Conservation (phyloP, 176 grass and related monocot species). For the Panicum miliaceum region DNA sequence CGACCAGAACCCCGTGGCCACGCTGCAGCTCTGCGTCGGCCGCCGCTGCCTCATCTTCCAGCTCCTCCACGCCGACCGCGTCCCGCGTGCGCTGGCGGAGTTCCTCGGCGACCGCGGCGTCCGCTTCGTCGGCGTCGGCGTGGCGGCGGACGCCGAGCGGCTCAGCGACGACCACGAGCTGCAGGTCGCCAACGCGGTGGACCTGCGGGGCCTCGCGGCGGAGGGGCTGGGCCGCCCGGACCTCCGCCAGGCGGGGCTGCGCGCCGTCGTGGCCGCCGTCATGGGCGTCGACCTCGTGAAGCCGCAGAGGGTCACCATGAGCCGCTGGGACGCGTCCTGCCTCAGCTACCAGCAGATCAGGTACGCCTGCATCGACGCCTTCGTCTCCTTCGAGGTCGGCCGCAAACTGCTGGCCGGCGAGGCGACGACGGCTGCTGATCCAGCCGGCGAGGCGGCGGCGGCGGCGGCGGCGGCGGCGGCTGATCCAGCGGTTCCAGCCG, state of each 20-base stretch:
- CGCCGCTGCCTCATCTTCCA: constrained; percentile 76
- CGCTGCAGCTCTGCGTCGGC: constrained; percentile 72
- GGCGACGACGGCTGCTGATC: neutral
- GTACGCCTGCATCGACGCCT: constrained; percentile 66
- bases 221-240: constrained; percentile 32
- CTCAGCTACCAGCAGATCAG: constrained; percentile 53
- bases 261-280: constrained; percentile 36
- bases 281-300: constrained; percentile 44
- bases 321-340: constrained; percentile 55
- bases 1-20: constrained; percentile 50
- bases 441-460: neutral
- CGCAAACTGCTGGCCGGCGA: constrained; percentile 41
- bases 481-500: neutral
- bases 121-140: constrained; percentile 64
- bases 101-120: constrained; percentile 51
- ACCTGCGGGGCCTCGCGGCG: constrained; percentile 54
- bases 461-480: neutral
- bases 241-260: constrained; percentile 41
- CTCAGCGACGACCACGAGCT: constrained; percentile 46
- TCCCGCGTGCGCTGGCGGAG: constrained; percentile 32
- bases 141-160: constrained; percentile 41
- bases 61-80: constrained; percentile 59
- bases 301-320: constrained; percentile 50
- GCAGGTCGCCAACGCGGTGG: constrained; percentile 19
- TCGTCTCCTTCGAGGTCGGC: constrained; percentile 62